A percentile compares a stretch with the other conserved stretches of the same genome.
Conservation (phyloP, 148 eudicot genomes). For the Cornus suecica region DNA sequence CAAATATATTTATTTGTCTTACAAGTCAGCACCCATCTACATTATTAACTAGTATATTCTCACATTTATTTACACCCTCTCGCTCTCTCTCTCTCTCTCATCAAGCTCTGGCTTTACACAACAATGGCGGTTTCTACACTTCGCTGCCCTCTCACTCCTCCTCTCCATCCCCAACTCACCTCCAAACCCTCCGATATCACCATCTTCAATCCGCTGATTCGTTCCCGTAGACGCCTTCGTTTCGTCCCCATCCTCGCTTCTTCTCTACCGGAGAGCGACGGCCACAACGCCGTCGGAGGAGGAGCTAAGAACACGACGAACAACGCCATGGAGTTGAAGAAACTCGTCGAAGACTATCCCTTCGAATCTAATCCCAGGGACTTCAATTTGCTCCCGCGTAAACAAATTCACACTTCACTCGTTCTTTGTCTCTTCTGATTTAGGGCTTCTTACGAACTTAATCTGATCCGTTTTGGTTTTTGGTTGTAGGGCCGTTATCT, state of each 20-base stretch:
- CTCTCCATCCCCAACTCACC: not conserved
- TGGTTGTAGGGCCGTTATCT: constrained; percentile 29
- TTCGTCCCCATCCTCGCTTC: not conserved
- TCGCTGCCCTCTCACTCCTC: constrained; percentile 8
- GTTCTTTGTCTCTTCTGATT: no score
- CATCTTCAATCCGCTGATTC: not conserved
- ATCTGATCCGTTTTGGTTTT: not conserved
- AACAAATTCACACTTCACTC: not conserved
- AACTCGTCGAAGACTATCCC: not conserved
- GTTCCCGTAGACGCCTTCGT: constrained; percentile 2
- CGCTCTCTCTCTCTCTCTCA: no score
- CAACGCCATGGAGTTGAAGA: constrained; percentile 10
- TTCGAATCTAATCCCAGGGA: constrained; percentile 12
- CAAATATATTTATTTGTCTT: no score
- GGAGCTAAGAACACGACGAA: constrained; percentile 1
- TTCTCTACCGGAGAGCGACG: not conserved
- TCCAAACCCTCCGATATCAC: not conserved
- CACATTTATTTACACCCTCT: not conserved
- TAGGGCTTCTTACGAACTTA: not conserved
- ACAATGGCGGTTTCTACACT: constrained; percentile 16
- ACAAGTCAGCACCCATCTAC: no score
- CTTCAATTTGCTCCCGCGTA: constrained; percentile 19
- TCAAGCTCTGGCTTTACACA: not conserved
- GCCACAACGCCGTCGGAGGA: constrained; percentile 2
- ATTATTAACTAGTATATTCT: no score